Conservation (phyloP, 495 filamentous ascomycete species). For the Xylaria castorea region DNA sequence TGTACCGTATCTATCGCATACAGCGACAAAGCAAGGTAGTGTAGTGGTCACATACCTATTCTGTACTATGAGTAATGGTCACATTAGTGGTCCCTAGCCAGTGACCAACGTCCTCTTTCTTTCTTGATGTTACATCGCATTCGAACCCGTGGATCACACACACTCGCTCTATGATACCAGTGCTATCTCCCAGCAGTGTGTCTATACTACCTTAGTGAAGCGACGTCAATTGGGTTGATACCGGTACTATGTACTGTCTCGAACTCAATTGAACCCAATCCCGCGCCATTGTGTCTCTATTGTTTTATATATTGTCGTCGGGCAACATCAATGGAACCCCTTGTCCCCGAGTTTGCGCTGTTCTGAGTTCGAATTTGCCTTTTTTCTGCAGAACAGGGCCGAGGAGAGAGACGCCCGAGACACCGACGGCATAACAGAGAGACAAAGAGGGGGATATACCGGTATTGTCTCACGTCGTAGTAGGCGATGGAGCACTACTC, state of each 20-base stretch:
- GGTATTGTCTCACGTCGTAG: neutral
- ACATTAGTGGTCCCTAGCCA: neutral
- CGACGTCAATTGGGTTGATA: neutral
- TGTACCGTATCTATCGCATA: too few species aligned
- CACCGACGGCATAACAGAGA: neutral
- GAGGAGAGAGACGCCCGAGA: constrained; percentile 6
- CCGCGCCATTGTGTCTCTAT: neutral
- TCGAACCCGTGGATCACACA: constrained; percentile 16
- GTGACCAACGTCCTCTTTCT: neutral
- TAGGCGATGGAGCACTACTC: neutral
- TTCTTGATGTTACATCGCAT: neutral
- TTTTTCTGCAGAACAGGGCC: neutral
- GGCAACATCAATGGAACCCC: neutral
- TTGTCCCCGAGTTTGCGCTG: neutral
- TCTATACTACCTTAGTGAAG: neutral
- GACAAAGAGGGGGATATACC: neutral
- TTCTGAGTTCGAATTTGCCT: neutral
- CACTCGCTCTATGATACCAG: neutral
- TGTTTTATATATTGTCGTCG: neutral
- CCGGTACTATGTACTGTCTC: neutral
- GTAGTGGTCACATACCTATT: neutral
- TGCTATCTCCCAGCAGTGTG: neutral
- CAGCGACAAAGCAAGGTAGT: too few species aligned
- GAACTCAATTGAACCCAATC: neutral
- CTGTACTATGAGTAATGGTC: neutral